These are phyloP conservation scores for Leccinum obscurum DNA, from an alignment of 768 basidiomycete genomes.

Conservation along the genomic window DNA sequence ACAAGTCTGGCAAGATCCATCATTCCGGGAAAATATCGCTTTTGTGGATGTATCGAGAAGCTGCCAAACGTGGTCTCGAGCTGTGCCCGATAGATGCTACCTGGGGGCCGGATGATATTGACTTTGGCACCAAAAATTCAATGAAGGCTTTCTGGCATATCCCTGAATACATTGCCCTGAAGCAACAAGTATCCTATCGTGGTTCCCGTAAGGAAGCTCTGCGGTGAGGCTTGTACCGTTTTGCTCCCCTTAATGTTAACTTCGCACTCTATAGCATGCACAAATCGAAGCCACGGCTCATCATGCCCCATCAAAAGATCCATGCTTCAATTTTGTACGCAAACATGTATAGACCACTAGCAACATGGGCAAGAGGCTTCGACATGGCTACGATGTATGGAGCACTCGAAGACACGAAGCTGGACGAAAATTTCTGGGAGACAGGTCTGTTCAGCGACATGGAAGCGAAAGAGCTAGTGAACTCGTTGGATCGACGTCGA, in stretches of 20 bases:
- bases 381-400: background rate
- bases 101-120: conserved; percentile 18
- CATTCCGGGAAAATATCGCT: background rate
- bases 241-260: background rate
- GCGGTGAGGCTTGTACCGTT: conserved; percentile 4
- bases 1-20: conserved; percentile 3
- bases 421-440: conserved; percentile 10
- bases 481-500: conserved; percentile 3
- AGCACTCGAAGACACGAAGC: background rate
- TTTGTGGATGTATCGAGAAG: background rate
- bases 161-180: conserved; percentile 14
- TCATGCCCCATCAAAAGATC: background rate
- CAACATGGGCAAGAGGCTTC: background rate
- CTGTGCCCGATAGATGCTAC: conserved; percentile 17
- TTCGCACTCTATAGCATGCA: conserved; percentile 3
- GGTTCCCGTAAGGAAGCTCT: conserved; percentile 1
- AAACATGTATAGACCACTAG: background rate
- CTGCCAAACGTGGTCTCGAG: background rate
- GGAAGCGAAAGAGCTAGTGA: conserved; percentile 5
- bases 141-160: conserved; percentile 8
- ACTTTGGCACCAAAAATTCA: conserved; percentile 14
- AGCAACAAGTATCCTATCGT: conserved; percentile 6
- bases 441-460: conserved; percentile 11
- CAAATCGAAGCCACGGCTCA: conserved; percentile 13
- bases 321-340: background rate